Conservation (phyloP, 2,329 filamentous ascomycete genomes). For the Keithomyces neogunnii region DNA sequence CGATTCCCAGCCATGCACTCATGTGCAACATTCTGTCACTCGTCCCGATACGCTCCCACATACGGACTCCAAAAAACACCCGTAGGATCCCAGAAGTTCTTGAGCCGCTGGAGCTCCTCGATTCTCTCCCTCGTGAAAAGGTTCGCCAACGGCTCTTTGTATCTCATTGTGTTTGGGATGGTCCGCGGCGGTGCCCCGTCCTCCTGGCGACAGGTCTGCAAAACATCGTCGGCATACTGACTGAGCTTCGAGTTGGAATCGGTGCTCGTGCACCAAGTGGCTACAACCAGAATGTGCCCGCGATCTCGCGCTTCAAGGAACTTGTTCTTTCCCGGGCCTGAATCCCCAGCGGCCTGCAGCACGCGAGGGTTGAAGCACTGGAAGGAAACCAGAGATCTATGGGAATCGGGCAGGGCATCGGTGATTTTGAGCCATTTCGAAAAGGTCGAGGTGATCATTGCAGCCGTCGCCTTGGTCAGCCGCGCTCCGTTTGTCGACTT, state of each 20-base stretch:
- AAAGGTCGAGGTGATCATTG: neutral
- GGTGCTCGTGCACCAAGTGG: neutral
- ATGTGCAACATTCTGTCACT: neutral
- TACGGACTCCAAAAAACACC: neutral
- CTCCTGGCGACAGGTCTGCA: neutral
- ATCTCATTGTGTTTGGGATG: neutral
- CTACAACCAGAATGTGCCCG: neutral
- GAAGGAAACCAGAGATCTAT: neutral
- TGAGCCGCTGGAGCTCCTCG: neutral
- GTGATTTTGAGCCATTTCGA: neutral
- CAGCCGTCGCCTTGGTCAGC: neutral
- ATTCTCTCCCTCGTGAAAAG: neutral
- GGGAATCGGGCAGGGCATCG: neutral
- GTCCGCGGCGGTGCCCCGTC: neutral
- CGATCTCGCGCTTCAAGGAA: neutral
- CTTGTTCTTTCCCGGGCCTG: neutral
- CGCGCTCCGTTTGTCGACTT: neutral
- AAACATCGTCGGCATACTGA: neutral
- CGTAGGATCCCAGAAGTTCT: neutral
- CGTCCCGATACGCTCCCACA: neutral
- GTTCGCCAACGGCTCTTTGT: neutral
- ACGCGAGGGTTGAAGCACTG: neutral
- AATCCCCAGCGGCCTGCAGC: neutral
- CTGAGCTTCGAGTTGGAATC: neutral
- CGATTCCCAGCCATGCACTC: neutral